Conservation (phyloP, 2,329 filamentous ascomycete genomes). For the Dryadomyces sulphureus region DNA sequence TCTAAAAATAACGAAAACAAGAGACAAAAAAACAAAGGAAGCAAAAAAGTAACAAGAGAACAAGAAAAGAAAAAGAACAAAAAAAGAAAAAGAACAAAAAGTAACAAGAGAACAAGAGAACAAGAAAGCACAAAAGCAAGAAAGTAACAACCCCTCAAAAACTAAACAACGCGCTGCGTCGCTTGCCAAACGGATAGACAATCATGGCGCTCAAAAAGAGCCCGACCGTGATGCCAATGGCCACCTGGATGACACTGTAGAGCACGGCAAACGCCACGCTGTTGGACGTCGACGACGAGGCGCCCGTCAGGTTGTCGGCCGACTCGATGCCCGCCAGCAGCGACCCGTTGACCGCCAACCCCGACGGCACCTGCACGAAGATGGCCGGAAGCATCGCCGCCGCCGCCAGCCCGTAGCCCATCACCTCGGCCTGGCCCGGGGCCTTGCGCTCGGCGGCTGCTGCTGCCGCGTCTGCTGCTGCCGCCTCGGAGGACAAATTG, state of each 20-base stretch:
- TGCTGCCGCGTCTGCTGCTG: background rate
- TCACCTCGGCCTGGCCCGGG: slow-evolving; percentile 20
- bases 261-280: slow-evolving; percentile 37
- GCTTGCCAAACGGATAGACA: slow-evolving; percentile 42
- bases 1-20: background rate
- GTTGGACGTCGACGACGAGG: slow-evolving; percentile 23
- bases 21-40: background rate
- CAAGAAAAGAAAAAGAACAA: background rate
- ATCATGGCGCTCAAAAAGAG: slow-evolving; percentile 40
- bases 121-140: background rate
- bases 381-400: slow-evolving; percentile 79
- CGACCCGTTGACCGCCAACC: slow-evolving; percentile 45
- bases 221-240: slow-evolving; percentile 47
- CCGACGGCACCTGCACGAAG: slow-evolving; percentile 54
- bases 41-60: background rate
- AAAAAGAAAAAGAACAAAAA: background rate
- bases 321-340: slow-evolving; percentile 41
- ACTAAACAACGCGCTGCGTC: slow-evolving; percentile 40
- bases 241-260: slow-evolving; percentile 44
- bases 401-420: slow-evolving; percentile 66
- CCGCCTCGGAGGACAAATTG: background rate
- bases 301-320: slow-evolving; percentile 38
- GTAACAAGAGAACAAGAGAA: background rate
- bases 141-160: slow-evolving; percentile 21
- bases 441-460: slow-evolving; percentile 11